Percentiles rank a stretch among this genome's conserved stretches.
phyloP scores from a whole-genome alignment of 2,329 filamentous ascomycete species.

The Juglanconis sp. region DNA sequence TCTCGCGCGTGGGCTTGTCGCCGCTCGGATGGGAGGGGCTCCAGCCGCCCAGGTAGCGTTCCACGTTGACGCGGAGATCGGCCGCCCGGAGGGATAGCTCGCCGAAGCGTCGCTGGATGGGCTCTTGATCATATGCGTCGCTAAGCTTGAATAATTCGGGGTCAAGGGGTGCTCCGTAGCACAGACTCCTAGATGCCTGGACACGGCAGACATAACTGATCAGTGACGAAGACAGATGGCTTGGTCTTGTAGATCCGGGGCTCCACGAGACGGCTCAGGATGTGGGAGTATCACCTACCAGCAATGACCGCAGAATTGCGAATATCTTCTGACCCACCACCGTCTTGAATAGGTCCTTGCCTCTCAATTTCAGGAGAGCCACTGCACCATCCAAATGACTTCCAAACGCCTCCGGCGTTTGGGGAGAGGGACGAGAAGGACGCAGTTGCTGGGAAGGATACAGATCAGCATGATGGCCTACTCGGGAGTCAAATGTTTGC shows the following conservation, averaged over 20 bases:
- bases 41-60: constrained; percentile 16
- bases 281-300: constrained; percentile 3
- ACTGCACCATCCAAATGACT: constrained; percentile 16
- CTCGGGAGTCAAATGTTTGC: not conserved
- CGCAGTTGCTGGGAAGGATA: constrained; percentile 7
- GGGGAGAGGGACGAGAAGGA: constrained; percentile 13
- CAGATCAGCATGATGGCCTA: not conserved
- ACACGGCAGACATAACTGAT: not conserved
- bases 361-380: constrained; percentile 15
- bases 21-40: constrained; percentile 1
- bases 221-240: not conserved
- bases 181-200: constrained; percentile 15
- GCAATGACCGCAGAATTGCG: constrained; percentile 12
- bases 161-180: constrained; percentile 17
- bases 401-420: constrained; percentile 15
- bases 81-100: constrained; percentile 17
- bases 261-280: too few relatives aligned
- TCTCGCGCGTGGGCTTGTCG: not conserved
- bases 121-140: constrained; percentile 9
- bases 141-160: constrained; percentile 14
- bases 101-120: constrained; percentile 11
- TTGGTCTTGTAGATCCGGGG: too few relatives aligned
- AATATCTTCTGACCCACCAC: constrained; percentile 18
- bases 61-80: constrained; percentile 15
- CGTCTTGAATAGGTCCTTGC: constrained; percentile 16